Conservation (phyloP, 2,329 filamentous ascomycete genomes). For the Emydomyces testavorans region DNA sequence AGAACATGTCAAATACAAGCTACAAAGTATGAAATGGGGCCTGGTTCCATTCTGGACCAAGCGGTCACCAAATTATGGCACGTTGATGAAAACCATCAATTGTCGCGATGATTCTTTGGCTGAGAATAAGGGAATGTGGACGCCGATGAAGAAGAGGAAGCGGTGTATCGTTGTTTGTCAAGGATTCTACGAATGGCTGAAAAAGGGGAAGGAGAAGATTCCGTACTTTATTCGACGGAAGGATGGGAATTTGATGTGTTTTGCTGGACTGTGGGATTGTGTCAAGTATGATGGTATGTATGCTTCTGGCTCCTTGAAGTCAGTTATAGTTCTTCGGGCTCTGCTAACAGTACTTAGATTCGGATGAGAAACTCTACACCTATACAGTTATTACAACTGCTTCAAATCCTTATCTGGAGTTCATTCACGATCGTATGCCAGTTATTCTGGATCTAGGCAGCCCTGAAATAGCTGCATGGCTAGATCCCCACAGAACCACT, state of each 20-base stretch:
- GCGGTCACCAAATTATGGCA: constrained; percentile 62
- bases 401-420: constrained; percentile 69
- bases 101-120: constrained; percentile 80
- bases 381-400: constrained; percentile 91
- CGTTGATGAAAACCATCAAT: constrained; percentile 82
- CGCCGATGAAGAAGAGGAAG: constrained; percentile 76
- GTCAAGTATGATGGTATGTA: constrained; percentile 61
- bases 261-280: constrained; percentile 87
- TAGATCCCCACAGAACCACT: constrained; percentile 58
- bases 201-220: constrained; percentile 68
- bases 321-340: not conserved
- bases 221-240: constrained; percentile 74
- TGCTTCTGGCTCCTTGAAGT: not conserved
- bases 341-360: constrained; percentile 32
- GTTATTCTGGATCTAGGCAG: constrained; percentile 74
- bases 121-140: constrained; percentile 75
- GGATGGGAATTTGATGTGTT: constrained; percentile 73
- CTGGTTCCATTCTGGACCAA: constrained; percentile 91
- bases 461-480: constrained; percentile 58
- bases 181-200: constrained; percentile 95
- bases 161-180: constrained; percentile 78
- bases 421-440: constrained; percentile 91
- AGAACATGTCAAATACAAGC: constrained; percentile 53
- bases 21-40: constrained; percentile 95
- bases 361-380: constrained; percentile 62